These are phyloP conservation scores for Trichoderma sp. DNA, from an alignment of 2,329 filamentous ascomycete species.

Conservation along the genomic window DNA sequence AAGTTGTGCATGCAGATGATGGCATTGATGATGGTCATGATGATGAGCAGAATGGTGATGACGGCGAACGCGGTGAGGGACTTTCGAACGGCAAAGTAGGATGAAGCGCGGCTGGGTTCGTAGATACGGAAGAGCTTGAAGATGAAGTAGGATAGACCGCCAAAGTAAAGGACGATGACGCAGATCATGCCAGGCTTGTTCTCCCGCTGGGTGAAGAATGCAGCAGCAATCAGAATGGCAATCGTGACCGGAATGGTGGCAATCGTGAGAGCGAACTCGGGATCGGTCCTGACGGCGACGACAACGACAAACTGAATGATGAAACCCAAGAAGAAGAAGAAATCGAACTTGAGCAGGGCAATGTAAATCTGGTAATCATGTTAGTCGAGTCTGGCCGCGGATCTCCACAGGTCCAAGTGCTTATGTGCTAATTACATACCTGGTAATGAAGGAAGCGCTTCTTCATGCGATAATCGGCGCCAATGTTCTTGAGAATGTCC, in stretches of 20 bases:
- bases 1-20: constrained; percentile 91
- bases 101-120: constrained; percentile 57
- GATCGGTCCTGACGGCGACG: constrained; percentile 68
- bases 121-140: constrained; percentile 99
- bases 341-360: constrained; percentile 96
- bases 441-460: constrained; percentile 95
- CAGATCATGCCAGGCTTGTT: constrained; percentile 75
- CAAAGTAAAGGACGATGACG: constrained; percentile 85
- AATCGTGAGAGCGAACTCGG: constrained; percentile 85
- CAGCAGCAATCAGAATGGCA: constrained; percentile 80
- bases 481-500: constrained; percentile 99
- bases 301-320: constrained; percentile 97
- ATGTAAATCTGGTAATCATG: constrained; percentile 78
- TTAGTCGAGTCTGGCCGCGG: constrained; percentile 30
- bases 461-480: constrained; percentile 95
- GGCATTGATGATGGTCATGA: constrained; percentile 86
- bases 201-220: constrained; percentile 83
- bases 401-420: neutral
- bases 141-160: constrained; percentile 89
- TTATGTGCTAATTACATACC: constrained; percentile 53
- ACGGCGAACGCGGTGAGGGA: constrained; percentile 93
- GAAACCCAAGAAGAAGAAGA: constrained; percentile 99
- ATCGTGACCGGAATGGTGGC: constrained; percentile 92
- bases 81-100: constrained; percentile 79
- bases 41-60: constrained; percentile 85